Conservation (phyloP, 768 basidiomycete species). For the Xerocomus brunneocitrinus region DNA sequence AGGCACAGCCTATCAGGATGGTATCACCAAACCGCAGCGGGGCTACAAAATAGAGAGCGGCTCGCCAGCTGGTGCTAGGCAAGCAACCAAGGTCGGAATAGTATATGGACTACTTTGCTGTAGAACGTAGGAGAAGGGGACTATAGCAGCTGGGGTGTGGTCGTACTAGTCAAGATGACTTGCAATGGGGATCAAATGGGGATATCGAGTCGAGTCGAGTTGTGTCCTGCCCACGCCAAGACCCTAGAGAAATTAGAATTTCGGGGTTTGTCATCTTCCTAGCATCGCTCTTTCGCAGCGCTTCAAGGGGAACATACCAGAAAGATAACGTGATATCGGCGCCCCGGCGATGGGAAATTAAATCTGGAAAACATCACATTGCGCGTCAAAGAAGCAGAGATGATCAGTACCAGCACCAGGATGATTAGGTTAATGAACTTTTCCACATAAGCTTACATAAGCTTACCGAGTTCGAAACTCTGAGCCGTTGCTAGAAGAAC, state of each 20-base stretch:
- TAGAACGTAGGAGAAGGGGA: not conserved
- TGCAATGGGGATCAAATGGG: no score
- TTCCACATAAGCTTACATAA: no score
- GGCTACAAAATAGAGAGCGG: not conserved
- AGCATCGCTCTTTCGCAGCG: not conserved
- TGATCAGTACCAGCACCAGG: no score
- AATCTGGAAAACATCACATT: not conserved
- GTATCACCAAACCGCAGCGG: not conserved
- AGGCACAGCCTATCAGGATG: constrained; percentile 2
- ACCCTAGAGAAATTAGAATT: not conserved
- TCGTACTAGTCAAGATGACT: not conserved
- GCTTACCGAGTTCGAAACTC: no score
- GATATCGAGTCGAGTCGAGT: not conserved
- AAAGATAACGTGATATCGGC: not conserved
- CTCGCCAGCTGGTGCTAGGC: not conserved
- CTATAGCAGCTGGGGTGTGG: not conserved
- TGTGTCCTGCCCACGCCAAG: not conserved
- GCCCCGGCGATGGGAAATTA: no score
- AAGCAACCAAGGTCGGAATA: not conserved
- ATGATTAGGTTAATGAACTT: no score
- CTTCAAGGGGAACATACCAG: not conserved
- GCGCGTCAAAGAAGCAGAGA: not conserved
- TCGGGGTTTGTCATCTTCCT: not conserved
- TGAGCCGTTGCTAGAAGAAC: no score
- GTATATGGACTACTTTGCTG: not conserved